These are phyloP conservation scores for Russula olivacea DNA, from an alignment of 768 basidiomycete genomes.

Conservation along the genomic window DNA sequence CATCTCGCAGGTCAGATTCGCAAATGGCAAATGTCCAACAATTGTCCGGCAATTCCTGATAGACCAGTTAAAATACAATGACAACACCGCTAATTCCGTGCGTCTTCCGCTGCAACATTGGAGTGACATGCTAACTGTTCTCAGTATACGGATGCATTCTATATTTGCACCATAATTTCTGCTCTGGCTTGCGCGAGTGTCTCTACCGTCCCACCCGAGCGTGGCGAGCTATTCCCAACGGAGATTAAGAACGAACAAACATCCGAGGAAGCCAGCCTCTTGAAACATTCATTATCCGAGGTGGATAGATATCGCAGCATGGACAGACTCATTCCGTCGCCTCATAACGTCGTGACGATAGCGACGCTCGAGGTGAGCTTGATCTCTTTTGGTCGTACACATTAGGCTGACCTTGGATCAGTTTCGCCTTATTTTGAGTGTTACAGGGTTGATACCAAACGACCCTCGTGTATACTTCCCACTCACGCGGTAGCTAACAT, in stretches of 20 bases:
- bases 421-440: constrained; percentile 75
- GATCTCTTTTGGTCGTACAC: neutral
- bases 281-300: constrained; percentile 72
- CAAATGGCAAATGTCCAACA: constrained; percentile 78
- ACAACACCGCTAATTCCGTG: constrained; percentile 87
- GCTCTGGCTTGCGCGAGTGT: constrained; percentile 76
- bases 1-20: constrained; percentile 80
- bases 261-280: constrained; percentile 59
- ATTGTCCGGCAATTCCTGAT: constrained; percentile 85
- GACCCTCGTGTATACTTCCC: constrained; percentile 78
- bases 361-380: constrained; percentile 75
- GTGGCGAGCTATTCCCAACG: constrained; percentile 66
- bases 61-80: constrained; percentile 91
- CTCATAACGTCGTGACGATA: constrained; percentile 88
- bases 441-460: constrained; percentile 71
- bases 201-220: constrained; percentile 70
- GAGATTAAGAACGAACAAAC: constrained; percentile 63
- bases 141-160: constrained; percentile 88
- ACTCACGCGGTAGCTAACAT: constrained; percentile 66
- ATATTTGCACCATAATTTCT: constrained; percentile 81
- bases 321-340: constrained; percentile 92
- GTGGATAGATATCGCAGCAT: constrained; percentile 90
- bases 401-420: constrained; percentile 29
- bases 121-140: constrained; percentile 12
- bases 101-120: constrained; percentile 31